Evolutionary conservation across 2,329 filamentous ascomycete genomes (phyloP), one percentile per base, ranked within the genome.

Genomic region (Hymenoscyphus fraxineus): DNA sequence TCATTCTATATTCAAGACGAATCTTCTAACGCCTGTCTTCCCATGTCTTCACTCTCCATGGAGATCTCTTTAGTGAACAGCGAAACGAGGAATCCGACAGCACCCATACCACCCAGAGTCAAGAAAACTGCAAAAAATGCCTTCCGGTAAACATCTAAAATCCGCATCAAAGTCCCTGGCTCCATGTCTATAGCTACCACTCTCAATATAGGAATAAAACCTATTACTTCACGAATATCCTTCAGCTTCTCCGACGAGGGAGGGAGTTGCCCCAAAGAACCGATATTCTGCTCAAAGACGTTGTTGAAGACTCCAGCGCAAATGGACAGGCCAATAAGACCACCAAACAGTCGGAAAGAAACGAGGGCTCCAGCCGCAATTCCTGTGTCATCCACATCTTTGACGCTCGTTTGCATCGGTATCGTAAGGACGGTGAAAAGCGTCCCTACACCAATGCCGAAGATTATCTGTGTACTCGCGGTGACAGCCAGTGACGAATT

Each of bases 281-380:
- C 2, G 19, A 64, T 60, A 4, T 38, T 19, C 27, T 55, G 1
- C 19, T 51, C 12, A 59, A 77, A 77, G 1, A 73, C 66, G n/a
- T 64, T 73, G 66, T 67, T 76, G 66, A 79, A 79, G 0, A 75
- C 69, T 1, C 74, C 75, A 7, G 77, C 74, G 4, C 69, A 69
- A 19, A 78, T 69, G 0, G 78, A 69, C 1, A 78, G 73, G 1
- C 78, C 77, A 3, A 78, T 62, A 1, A 79, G 70, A 2, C 70
- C 74, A 1, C 78, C 78, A 51, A 80, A 73, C 0, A 79, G 68
- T 1, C 78, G 76, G 57, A 78, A 73, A 0, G 73, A 70, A 1
- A 77, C 63, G 2, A 78, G 64, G 0, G 77, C 67, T 0, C 77
- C 77, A 38, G 74, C 70, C 0, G 76, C 75, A 12, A 78, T 69